Evolutionary conservation across 1,139 yeast species (phyloP).

Genomic region (Ogataea hybrid): DNA sequence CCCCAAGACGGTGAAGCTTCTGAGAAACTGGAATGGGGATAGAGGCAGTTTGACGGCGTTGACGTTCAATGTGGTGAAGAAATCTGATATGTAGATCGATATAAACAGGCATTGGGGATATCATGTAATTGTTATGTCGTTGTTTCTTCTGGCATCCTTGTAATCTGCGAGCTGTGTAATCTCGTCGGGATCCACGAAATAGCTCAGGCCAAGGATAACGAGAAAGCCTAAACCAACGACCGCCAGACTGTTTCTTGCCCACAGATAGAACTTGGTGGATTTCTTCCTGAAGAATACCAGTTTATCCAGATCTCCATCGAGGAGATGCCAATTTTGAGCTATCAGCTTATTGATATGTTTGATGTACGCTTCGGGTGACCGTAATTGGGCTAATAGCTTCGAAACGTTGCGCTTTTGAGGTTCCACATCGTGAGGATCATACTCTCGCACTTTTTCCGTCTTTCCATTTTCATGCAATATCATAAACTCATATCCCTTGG

Average conservation of each 20-base stretch:
- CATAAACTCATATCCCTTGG: conserved; percentile 37
- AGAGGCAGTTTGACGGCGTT: conserved; percentile 74
- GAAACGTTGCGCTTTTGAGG: conserved; percentile 8
- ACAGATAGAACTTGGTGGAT: conserved; percentile 14
- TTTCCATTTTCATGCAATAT: conserved; percentile 46
- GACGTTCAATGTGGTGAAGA: conserved; percentile 42
- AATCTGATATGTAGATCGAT: conserved; percentile 15
- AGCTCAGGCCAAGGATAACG: conserved; percentile 17
- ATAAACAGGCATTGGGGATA: neutral
- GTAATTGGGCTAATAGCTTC: conserved; percentile 30
- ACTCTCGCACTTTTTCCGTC: conserved; percentile 37
- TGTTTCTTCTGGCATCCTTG: neutral
- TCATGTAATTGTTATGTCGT: neutral
- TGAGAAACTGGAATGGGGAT: conserved; percentile 79
- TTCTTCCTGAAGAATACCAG: conserved; percentile 36
- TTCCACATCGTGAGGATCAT: conserved; percentile 38
- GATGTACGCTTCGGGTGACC: conserved; percentile 34
- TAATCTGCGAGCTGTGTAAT: conserved; percentile 6
- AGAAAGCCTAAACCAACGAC: conserved; percentile 31
- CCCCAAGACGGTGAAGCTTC: conserved; percentile 51
- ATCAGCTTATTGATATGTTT: conserved; percentile 38
- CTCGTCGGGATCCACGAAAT: conserved; percentile 17
- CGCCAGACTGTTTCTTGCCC: conserved; percentile 23
- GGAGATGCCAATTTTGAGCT: conserved; percentile 42
- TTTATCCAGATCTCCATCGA: conserved; percentile 40